Base-by-base conservation (phyloP, 2,329 filamentous ascomycete species). In the Pestalotiopsis sp. region DNA sequence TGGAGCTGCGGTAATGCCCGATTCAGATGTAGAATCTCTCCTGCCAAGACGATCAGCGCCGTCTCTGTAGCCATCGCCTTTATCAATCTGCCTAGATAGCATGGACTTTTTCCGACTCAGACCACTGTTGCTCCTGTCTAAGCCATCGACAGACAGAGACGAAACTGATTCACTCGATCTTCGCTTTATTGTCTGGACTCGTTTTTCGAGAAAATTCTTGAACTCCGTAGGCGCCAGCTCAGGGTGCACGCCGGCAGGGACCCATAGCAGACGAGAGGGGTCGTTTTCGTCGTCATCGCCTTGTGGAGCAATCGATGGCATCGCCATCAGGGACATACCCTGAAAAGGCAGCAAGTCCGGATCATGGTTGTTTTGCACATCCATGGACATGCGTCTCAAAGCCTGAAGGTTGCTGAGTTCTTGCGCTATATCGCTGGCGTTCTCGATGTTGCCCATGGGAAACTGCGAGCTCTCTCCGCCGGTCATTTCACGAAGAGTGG, bases 201-300 rank as follows among this genome's bases (percentile, higher is more conserved):
- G 91, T 71, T 95, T 97, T 76, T 99, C 95, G 2, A 99, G 87
- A 74, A 98, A 99, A 1, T 92, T 95, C 80, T 97, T 98, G 85
- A 98, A 99, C 74, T 98, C 96, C 76, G 93, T 94, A 1, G 96
- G 96, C 2, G 96, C 96, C 63, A 99, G 85, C 80, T 99, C 96
- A 0, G 96, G 96, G 75, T 99, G 96, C 36, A 99, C 87, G 69
- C 94, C 90, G 27, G 96, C 96, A 4, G 96, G 96, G 5, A 99
- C 96, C 96, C 96, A 99, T 72, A 98, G 93, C 69, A 98, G 82
- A 71, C 94, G 89, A 2, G 95, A 94, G 7, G 94, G 90, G 77
- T 98, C 95, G 74, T 94, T 92, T 78, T 97, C 94, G 75, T 97
- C 92, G 71, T 93, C 92, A 69, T 89, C 88, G 39, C 90, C 88